Evolutionary conservation across 805 yeast genomes (phyloP), one percentile per base, ranked within the genome.

Genomic region (Candida broadrunensis): DNA sequence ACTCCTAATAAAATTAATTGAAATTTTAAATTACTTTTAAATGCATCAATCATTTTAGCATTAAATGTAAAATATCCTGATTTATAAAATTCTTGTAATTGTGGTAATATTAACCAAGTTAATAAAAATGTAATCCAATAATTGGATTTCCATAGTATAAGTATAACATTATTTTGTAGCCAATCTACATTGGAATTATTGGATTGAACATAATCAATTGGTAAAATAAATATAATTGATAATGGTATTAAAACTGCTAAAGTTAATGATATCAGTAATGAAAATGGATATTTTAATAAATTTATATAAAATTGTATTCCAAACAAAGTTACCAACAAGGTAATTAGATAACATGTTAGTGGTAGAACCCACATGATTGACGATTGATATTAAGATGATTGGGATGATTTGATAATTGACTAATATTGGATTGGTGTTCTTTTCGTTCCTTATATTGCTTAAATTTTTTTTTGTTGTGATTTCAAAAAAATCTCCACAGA

Each of bases 51-150:
- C 38, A 85, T 55, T 43, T 75, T 67, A 14, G 63, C 62, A 5
- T 58, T 43, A 5, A 69, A 68, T 31, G 74, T 75, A 52, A 71
- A 77, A 55, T 81, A 75, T 8, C 95, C 95, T 2, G 88, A 81
- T 37, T 79, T 76, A 49, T 79, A 82, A 66, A 76, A 88, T 49
- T 81, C 83, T 56, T 87, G 93, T 19, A 85, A 65, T 25, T 83
- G 63, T 0, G 96, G 96, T 36, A 88, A 59, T 1, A 85, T 47
- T 5, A 78, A 63, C 96, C 96, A 88, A 32, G 95, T 88, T 40
- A 87, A 63, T n/a, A 72, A 54, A 51, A 87, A 88, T 0, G 95
- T 85, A 8, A 77, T 63, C 96, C 96, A 88, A 59, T 88, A 88
- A 39, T 83, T 80, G 35, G 78, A 52, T 50, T 84, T 75, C 96